Base-by-base conservation (phyloP, 352 stramenopile species). In the Globisporangium splendens region DNA sequence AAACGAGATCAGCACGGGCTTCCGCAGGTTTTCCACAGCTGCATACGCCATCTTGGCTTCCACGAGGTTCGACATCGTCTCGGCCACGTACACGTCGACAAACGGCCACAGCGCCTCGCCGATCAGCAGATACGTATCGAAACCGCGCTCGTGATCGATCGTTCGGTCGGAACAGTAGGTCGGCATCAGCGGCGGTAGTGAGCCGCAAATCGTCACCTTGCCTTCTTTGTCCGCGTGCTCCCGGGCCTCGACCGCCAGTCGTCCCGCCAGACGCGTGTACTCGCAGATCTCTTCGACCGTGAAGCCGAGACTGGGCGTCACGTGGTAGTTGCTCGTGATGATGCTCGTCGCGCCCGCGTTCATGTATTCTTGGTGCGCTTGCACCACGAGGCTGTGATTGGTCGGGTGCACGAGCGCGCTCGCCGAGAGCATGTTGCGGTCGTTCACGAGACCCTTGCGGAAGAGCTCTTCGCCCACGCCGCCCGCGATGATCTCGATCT, bases 401-500 rank as follows among this genome's bases (percentile, higher is more conserved):
- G 87, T 42, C 6, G 56, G 38, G 18, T 87, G 63, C 31, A 90
- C 73, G 21, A 98, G 60, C 24, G 89, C 90, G 58, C 77, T 90
- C 1, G 92, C 90, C 46, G 86, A 93, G 65, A 93, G 89, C 63
- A 95, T 93, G 72, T 94, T 96, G 53, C 89, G 83, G 70, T 97
- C 88, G 59, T 98, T 95, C 0, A 82, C 73, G 38, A 97, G 67
- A 0, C 88, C 88, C 14, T 66, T 72, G 50, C 72, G 75, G 65
- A 97, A 89, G 15, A 98, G 69, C 69, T 98, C 92, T 62, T 98
- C 87, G 44, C 78, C 81, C n/a, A 87, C 89, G 13, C 86, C 84
- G 44, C 89, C 89, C 15, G 94, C 90, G 15, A 98, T 59, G 8
- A 96, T 59, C 22, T 82, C 66, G 35, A 82, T 63, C 50, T 65